Base-by-base conservation (phyloP, 352 stramenopile species). In the Globisporangium parvum region DNA sequence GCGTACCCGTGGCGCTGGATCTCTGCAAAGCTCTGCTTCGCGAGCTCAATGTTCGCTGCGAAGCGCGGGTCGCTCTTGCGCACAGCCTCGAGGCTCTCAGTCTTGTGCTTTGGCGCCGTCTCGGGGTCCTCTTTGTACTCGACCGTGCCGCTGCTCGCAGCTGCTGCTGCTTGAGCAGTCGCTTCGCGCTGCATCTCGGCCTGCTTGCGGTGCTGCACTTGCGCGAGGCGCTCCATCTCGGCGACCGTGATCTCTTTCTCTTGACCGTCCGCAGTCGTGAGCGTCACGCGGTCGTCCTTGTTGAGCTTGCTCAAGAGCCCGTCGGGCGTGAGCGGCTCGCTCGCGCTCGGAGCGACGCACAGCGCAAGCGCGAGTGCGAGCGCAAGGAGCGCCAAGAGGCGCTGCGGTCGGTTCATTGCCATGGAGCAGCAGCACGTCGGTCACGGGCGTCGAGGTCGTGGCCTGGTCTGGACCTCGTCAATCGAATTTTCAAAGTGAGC, bases 1-100 rank as follows among this genome's bases (percentile, higher is more conserved):
- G 80, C 80, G 57, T 86, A 85, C 8, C 80, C 77, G 55, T 80
- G 73, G 18, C 67, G 65, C 62, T 88, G 73, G 12, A 90, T 64
- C 59, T 77, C 73, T 23, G 35, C 52, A 47, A 90, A 87, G 33
- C 71, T 73, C 23, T 70, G 64, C 53, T 65, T 44, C 2, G 77
- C 66, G 39, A 87, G 21, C 20, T 59, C 59, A 31, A 88, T 87
- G 31, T 77, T 67, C 31, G 71, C 57, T 14, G 73, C 77, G 23
- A 90, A 72, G 48, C 59, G 35, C 24, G 77, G 77, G 51, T 90
- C 73, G 14, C 73, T 52, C 14, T 59, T 62, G 35, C 66, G 23
- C 17, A 85, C 62, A n/a, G 80, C 70, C 2, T 62, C 53, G 11
- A 82, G 26, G 28, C 66, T 50, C 47, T 77, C 60, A 5, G 56